Percentiles rank a stretch among this genome's conserved stretches.
These are phyloP conservation scores for Zygnema cylindricum DNA, from an alignment of 139 green algal species.

Conservation along the genomic window DNA sequence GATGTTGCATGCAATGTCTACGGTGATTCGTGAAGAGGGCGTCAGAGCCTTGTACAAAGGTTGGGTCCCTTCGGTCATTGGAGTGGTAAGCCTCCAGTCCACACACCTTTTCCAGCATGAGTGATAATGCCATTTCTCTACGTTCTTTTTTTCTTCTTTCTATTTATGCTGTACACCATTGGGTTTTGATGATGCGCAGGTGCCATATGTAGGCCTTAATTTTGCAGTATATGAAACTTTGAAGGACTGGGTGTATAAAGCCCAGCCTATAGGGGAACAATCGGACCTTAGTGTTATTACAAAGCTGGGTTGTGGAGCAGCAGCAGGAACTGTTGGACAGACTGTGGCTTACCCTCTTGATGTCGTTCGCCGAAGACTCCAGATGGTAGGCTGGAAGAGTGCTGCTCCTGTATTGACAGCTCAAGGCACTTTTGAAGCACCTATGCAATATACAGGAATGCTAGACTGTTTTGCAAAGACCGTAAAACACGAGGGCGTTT, in stretches of 20 bases:
- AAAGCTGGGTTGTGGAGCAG: constrained; percentile 86
- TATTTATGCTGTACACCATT: neutral
- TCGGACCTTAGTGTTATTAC: constrained; percentile 81
- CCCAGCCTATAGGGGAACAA: neutral
- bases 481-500: constrained; percentile 82
- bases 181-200: constrained; percentile 19
- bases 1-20: constrained; percentile 83
- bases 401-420: constrained; percentile 69
- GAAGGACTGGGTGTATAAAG: constrained; percentile 73
- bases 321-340: constrained; percentile 92
- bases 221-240: constrained; percentile 97
- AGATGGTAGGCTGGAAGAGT: constrained; percentile 75
- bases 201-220: constrained; percentile 98
- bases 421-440: constrained; percentile 70
- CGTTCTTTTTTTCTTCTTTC: constrained; percentile 10
- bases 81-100: constrained; percentile 75
- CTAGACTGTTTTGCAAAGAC: constrained; percentile 93
- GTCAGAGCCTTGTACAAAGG: constrained; percentile 90
- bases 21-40: constrained; percentile 89
- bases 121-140: no score
- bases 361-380: constrained; percentile 88
- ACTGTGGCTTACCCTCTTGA: constrained; percentile 98
- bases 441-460: constrained; percentile 90
- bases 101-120: no score
- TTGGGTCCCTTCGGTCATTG: constrained; percentile 96